phyloP scores from a whole-genome alignment of 2,329 filamentous ascomycete genomes.

The Aureobasidium musti region DNA sequence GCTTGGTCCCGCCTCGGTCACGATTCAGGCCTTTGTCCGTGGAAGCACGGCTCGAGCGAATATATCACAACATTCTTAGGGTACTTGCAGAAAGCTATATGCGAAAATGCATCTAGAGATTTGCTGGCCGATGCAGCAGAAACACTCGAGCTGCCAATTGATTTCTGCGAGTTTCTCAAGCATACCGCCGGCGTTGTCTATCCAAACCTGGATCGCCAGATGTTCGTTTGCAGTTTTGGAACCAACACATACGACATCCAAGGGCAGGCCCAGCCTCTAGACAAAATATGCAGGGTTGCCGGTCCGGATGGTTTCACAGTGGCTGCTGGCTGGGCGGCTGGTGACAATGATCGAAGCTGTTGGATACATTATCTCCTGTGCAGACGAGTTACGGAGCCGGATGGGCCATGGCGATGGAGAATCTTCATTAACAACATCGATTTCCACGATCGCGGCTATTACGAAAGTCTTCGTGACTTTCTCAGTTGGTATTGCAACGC shows the following conservation, averaged over 20 bases:
- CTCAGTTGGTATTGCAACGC: neutral
- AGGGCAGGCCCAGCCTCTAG: neutral
- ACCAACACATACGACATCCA: neutral
- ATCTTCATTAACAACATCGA: slow-evolving; percentile 2
- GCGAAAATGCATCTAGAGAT: neutral
- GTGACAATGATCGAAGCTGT: neutral
- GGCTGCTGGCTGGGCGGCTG: slow-evolving; percentile 12
- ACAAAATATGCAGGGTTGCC: neutral
- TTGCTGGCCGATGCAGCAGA: neutral
- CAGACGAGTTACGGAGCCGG: neutral
- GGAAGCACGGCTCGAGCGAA: neutral
- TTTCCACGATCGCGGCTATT: neutral
- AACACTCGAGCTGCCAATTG: neutral
- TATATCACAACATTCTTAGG: neutral
- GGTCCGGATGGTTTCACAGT: neutral
- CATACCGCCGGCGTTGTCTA: neutral
- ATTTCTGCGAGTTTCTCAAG: slow-evolving; percentile 4
- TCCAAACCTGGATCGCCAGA: neutral
- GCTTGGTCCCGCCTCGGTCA: neutral
- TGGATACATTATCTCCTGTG: neutral
- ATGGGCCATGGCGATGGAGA: slow-evolving; percentile 9
- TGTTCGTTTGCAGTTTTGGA: slow-evolving; percentile 10
- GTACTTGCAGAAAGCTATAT: neutral
- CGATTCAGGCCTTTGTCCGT: neutral
- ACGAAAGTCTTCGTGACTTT: neutral